Evolutionary conservation across 306 rosid species (phyloP).

Genomic region (Hippophae rhamnoides): DNA sequence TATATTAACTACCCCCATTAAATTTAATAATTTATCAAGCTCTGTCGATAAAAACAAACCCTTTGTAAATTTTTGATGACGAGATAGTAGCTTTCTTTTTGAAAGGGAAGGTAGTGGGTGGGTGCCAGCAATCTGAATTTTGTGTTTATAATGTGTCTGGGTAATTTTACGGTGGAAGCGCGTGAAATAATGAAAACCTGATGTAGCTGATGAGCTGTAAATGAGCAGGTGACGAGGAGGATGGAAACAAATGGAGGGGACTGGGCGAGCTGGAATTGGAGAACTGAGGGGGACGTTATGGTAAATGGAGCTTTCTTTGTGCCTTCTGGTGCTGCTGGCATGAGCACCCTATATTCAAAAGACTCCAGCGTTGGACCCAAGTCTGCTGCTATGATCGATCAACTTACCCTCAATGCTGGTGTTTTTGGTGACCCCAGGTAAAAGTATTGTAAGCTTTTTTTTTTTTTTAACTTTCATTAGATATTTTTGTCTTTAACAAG

Average conservation of each 20-base stretch:
- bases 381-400: constrained; percentile 67
- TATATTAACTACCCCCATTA: no score
- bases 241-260: constrained; percentile 68
- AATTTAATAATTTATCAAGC: no score
- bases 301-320: constrained; percentile 95
- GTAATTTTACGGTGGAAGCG: background rate
- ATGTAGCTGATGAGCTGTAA: background rate
- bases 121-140: background rate
- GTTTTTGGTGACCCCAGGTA: constrained; percentile 88
- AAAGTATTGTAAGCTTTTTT: background rate
- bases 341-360: constrained; percentile 41
- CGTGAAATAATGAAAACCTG: background rate
- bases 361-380: constrained; percentile 74
- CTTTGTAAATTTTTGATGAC: no score
- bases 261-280: constrained; percentile 92
- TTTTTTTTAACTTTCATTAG: constrained; percentile 28
- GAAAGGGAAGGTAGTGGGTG: background rate
- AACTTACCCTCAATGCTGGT: constrained; percentile 71
- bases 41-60: no score
- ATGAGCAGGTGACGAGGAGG: constrained; percentile 84
- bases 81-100: no score
- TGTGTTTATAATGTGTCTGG: no score
- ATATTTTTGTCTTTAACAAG: constrained; percentile 1
- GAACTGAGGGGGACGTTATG: constrained; percentile 83
- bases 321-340: constrained; percentile 51